Conservation (phyloP, 176 grass and related monocot species). For the Ensete glaucum region DNA sequence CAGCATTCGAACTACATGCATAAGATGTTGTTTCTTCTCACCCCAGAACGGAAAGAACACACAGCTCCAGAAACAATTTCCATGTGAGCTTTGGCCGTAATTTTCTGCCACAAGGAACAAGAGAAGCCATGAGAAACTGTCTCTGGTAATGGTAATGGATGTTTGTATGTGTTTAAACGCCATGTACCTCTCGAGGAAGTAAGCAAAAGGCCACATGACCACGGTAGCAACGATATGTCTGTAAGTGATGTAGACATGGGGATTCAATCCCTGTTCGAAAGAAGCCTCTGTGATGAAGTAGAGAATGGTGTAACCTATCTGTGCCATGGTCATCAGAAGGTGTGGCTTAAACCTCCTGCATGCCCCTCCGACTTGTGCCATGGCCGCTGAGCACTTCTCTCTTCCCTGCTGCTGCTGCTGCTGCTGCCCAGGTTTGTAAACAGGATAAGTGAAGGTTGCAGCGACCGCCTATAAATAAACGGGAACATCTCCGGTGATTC, state of each 20-base stretch:
- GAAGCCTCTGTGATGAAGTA: slow-evolving; percentile 86
- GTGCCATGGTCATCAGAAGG: slow-evolving; percentile 53
- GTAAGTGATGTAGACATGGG: slow-evolving; percentile 72
- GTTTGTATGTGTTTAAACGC: background rate
- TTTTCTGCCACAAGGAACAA: slow-evolving; percentile 28
- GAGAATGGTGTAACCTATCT: slow-evolving; percentile 79
- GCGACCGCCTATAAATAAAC: too few relatives aligned
- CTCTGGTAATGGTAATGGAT: too few relatives aligned
- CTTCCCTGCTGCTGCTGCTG: too few relatives aligned
- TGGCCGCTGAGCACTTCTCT: background rate
- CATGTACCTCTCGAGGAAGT: slow-evolving; percentile 74
- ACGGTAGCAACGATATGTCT: slow-evolving; percentile 48
- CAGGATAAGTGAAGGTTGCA: too few relatives aligned
- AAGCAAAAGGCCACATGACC: slow-evolving; percentile 55
- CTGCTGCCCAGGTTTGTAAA: too few relatives aligned
- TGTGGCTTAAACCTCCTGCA: slow-evolving; percentile 53
- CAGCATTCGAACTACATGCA: background rate
- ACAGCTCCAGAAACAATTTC: slow-evolving; percentile 67
- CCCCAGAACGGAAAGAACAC: slow-evolving; percentile 69
- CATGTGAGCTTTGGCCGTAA: slow-evolving; percentile 64
- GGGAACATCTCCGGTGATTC: too few relatives aligned
- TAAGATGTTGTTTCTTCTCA: slow-evolving; percentile 23
- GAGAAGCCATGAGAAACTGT: background rate
- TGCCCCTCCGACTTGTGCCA: background rate
- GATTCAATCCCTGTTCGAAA: slow-evolving; percentile 65